Percentiles rank a stretch among this genome's conserved stretches.
Conservation (phyloP, 2,329 filamentous ascomycete species). For the Pestalotiopsis sp. region DNA sequence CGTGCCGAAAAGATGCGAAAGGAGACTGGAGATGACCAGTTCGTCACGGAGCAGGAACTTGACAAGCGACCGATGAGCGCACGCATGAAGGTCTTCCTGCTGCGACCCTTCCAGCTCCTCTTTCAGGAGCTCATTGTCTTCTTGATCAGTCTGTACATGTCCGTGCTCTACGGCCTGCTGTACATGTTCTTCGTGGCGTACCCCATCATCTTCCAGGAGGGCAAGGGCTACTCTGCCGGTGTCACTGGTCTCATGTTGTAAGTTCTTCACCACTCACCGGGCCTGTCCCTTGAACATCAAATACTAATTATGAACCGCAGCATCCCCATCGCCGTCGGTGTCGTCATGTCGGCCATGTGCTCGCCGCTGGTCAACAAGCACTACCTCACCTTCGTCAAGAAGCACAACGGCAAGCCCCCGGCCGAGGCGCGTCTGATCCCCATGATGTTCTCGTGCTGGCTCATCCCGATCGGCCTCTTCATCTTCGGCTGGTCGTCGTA, state of each 20-base stretch:
- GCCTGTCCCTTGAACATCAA: background rate
- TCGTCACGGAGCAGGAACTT: constrained; percentile 81
- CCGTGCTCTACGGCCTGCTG: constrained; percentile 72
- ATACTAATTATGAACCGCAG: constrained; percentile 15
- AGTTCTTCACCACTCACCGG: background rate
- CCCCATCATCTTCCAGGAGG: constrained; percentile 73
- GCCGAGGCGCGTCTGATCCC: constrained; percentile 79
- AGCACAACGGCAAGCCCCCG: constrained; percentile 53
- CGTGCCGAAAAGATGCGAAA: constrained; percentile 74
- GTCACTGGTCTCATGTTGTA: constrained; percentile 80
- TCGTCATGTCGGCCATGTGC: constrained; percentile 67
- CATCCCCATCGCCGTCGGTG: constrained; percentile 79
- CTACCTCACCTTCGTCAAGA: constrained; percentile 57
- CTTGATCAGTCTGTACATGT: constrained; percentile 84
- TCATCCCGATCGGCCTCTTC: constrained; percentile 62
- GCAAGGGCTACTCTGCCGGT: constrained; percentile 76
- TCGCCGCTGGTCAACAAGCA: constrained; percentile 79
- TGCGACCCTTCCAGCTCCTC: constrained; percentile 84
- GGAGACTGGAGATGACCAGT: constrained; percentile 65
- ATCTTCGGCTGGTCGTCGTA: constrained; percentile 69
- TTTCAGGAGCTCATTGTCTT: constrained; percentile 85
- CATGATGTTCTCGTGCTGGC: constrained; percentile 80
- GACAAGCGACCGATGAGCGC: constrained; percentile 71
- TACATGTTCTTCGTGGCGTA: constrained; percentile 80
- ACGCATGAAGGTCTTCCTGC: constrained; percentile 71